Conservation (phyloP, 352 stramenopile species). For the Phytophthora pinifolia region DNA sequence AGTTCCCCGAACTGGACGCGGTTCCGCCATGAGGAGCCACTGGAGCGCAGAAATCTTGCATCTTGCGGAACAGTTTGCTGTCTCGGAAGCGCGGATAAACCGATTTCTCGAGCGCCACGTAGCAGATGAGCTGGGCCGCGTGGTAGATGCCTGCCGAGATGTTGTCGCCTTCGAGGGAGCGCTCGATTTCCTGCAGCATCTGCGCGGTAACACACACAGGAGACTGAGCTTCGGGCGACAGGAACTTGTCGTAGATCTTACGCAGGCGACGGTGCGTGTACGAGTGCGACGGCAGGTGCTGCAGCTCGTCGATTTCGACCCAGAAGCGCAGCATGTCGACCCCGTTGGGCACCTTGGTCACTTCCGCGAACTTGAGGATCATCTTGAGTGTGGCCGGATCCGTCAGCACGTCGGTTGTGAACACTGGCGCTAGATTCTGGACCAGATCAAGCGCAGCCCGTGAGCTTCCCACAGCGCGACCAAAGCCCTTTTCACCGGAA, state of each 20-base stretch:
- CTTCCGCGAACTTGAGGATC: constrained; percentile 61
- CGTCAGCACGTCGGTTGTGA: constrained; percentile 79
- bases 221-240: constrained; percentile 65
- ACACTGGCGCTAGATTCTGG: constrained; percentile 74
- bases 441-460: constrained; percentile 53
- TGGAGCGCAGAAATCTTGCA: constrained; percentile 69
- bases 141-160: constrained; percentile 73
- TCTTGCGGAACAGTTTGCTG: constrained; percentile 74
- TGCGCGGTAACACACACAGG: constrained; percentile 71
- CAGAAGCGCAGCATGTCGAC: constrained; percentile 76
- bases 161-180: constrained; percentile 57
- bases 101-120: constrained; percentile 64
- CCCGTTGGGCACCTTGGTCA: constrained; percentile 53
- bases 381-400: constrained; percentile 76
- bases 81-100: constrained; percentile 80
- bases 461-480: constrained; percentile 20
- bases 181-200: constrained; percentile 74
- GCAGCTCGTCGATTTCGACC: constrained; percentile 79
- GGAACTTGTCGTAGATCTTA: constrained; percentile 89
- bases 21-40: constrained; percentile 15
- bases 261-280: constrained; percentile 78
- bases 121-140: constrained; percentile 66
- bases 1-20: background rate
- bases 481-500: constrained; percentile 22
- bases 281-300: constrained; percentile 70